phyloP scores from a whole-genome alignment of 2,329 filamentous ascomycete species.

The Rutstroemia sp. region DNA sequence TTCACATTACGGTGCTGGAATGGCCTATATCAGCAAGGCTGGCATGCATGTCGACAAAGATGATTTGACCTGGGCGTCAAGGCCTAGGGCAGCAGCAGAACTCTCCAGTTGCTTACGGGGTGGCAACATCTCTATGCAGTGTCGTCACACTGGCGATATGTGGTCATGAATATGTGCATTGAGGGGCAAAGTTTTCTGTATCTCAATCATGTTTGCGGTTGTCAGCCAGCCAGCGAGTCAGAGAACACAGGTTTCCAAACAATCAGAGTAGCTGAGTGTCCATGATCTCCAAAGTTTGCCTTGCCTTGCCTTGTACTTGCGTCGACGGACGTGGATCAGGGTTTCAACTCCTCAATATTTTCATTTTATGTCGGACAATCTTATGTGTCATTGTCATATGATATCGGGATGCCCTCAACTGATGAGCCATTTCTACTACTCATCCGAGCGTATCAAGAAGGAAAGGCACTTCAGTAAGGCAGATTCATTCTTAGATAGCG shows the following conservation, averaged over 20 bases:
- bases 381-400: conserved; percentile 8
- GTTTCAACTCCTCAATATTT: not conserved
- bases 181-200: not conserved
- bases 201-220: conserved; percentile 4
- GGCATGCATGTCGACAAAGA: conserved; percentile 3
- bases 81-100: not conserved
- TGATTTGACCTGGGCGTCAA: not conserved
- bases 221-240: conserved; percentile 3
- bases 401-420: not conserved
- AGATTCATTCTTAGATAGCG: not conserved
- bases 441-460: not conserved
- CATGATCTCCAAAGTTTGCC: conserved; percentile 1
- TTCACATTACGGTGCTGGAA: not conserved
- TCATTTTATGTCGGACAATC: not conserved
- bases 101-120: not conserved
- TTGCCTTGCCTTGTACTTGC: conserved; percentile 3
- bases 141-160: conserved; percentile 7
- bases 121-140: conserved; percentile 3
- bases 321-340: not conserved
- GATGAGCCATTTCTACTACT: not conserved
- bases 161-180: conserved; percentile 7
- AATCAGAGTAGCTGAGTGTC: conserved; percentile 4
- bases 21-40: not conserved
- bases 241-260: conserved; percentile 1
- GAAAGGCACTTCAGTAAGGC: conserved; percentile 6